Evolutionary conservation across 163 green algal species (phyloP), one percentile per base, ranked within the genome.

Genomic region (Chlamydomonas reinhardtii): DNA sequence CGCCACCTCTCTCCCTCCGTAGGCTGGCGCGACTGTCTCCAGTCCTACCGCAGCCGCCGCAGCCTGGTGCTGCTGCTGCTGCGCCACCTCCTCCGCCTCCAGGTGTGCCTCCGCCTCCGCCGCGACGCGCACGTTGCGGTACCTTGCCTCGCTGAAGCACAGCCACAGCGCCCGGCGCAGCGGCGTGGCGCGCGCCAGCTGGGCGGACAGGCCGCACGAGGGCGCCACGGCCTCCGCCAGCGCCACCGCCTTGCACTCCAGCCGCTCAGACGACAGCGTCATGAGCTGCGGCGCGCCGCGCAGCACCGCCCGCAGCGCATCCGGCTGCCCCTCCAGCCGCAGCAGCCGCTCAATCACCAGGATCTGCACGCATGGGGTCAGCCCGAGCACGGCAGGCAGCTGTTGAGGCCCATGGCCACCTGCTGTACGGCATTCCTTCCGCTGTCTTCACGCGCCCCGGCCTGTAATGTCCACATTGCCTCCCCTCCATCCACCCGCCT

Each of bases 221-320:
- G 61, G 61, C 17, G 59, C 82, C n/a, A 69, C 82, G n/a, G 82
- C 82, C 43, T 8, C 61, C 39, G 16, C 2, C 82, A 87, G 72
- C 61, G 37, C 39, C 61, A 6, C 39, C 22, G 82, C 82, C 61
- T 87, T 87, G 20, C n/a, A 22, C 25, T 29, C 17, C 1, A 87
- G 37, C 12, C 25, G 69, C 37, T 75, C 39, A 22, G 72, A n/a
- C 4, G 72, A 48, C 37, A 87, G 71, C 39, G 82, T 82, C 72
- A 87, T 73, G 20, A 87, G 59, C 82, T 87, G 82, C 59, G 82
- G 82, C 39, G 82, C 72, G 72, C 61, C 61, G 35, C 71, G 61
- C 24, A 87, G 37, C 43, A 87, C 82, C 29, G 37, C 37, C 39
- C 43, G 37, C 71, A 82, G 61, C 37, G 27, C 37, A 3, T 72